Base-by-base conservation (phyloP, 495 filamentous ascomycete species). In the Aspergillus hancockii region DNA sequence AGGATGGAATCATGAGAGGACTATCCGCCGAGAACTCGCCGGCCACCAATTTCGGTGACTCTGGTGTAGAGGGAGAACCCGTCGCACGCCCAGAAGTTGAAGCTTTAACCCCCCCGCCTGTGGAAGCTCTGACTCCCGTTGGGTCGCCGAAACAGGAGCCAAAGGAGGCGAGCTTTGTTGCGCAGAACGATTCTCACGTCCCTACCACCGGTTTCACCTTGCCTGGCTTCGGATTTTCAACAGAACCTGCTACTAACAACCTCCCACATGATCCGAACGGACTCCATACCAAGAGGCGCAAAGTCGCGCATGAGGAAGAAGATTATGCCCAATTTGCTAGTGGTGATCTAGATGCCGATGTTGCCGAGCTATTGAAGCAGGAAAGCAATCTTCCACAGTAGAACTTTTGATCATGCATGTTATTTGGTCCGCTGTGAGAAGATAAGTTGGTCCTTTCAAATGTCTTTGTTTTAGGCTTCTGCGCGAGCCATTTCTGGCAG, bases 1-100 rank as follows among this genome's bases (percentile, higher is more conserved):
- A 99, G 73, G 83, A 92, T 60, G 86, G 83, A 30, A 97, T 98
- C 57, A 88, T 97, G 80, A 81, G 87, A 45, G 90, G 90, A 8
- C 81, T 95, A 21, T 85, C 87, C 23, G 75, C 69, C 30, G 77
- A 80, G 38, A 72, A 76, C 4, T 58, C 68, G 5, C 63, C 79
- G 10, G 71, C 68, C 3, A 71, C 71, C 36, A 73, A 76, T 57
- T 67, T 75, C n/a, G 65, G 70, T 43, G 71, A 75, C n/a, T 65
- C 75, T 7, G 75, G 68, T n/a, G 73, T 65, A 8, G 65, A 67
- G 13, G 69, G 71, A 14, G 72, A 78, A 10, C 84, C 88, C 53
- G 74, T 81, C 3, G 76, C 83, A 55, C 85, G 89, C 18, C 93
- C 93, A 3, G 83, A 91, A 65, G 79, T 93, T 50, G 93, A 97